phyloP scores from a whole-genome alignment of 192 early-diverging fungal genomes.

The Tieghemiomyces parasiticus region DNA sequence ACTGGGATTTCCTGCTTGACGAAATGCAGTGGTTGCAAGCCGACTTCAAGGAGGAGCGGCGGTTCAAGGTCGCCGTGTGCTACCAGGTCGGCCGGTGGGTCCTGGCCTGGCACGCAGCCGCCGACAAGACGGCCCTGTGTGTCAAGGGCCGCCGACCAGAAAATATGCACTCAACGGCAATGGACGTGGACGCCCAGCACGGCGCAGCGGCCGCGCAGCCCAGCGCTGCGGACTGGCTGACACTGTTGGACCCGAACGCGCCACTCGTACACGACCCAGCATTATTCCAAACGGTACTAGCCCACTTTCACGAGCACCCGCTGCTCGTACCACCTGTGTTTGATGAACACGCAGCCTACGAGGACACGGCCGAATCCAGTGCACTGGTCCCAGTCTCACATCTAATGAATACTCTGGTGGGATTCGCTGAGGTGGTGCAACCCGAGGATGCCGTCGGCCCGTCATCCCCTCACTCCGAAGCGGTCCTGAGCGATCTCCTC shows the following conservation, averaged over 20 bases:
- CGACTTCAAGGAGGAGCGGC: constrained; percentile 32
- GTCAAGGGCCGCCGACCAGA: constrained; percentile 13
- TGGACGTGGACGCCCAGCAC: too few relatives aligned
- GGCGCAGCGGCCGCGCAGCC: too few relatives aligned
- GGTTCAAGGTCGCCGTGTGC: constrained; percentile 25
- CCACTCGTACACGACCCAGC: constrained; percentile 11
- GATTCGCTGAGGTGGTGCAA: neutral
- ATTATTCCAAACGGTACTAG: constrained; percentile 15
- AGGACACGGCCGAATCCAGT: constrained; percentile 23
- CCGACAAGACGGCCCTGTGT: constrained; percentile 24
- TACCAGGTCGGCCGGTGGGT: constrained; percentile 25
- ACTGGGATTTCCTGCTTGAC: constrained; percentile 34
- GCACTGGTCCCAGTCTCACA: neutral
- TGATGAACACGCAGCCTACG: constrained; percentile 17
- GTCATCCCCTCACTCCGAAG: neutral
- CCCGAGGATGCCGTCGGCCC: neutral
- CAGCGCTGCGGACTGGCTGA: neutral
- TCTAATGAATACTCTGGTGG: constrained; percentile 7
- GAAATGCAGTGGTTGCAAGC: constrained; percentile 32
- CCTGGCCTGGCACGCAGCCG: constrained; percentile 29
- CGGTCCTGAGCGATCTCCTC: neutral
- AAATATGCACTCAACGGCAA: too few relatives aligned
- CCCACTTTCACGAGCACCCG: constrained; percentile 13
- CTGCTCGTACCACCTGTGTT: constrained; percentile 23
- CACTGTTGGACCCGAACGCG: neutral